phyloP scores from a whole-genome alignment of 2,329 filamentous ascomycete genomes.

The Metarhizium humberi region DNA sequence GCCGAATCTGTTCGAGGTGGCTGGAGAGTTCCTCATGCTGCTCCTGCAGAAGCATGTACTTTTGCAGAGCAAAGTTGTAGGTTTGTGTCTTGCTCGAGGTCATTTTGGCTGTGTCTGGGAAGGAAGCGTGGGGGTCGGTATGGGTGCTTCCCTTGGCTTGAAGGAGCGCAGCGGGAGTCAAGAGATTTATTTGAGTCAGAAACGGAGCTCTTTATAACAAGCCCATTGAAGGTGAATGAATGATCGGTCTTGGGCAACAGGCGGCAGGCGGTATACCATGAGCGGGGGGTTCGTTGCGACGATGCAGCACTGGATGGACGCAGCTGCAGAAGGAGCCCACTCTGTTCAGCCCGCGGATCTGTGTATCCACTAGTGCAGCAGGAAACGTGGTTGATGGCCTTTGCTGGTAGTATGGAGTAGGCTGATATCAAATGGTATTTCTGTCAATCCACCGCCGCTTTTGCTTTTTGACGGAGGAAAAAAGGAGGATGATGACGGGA shows the following conservation, averaged over 20 bases:
- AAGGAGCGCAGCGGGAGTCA: neutral
- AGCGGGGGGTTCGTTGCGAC: neutral
- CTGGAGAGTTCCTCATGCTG: constrained; percentile 44
- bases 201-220: neutral
- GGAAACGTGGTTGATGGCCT: neutral
- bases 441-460: neutral
- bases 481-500: neutral
- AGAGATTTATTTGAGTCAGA: neutral
- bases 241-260: constrained; percentile 4
- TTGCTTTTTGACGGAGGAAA: neutral
- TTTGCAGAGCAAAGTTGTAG: constrained; percentile 40
- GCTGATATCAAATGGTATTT: neutral
- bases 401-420: neutral
- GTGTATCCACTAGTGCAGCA: neutral
- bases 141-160: neutral
- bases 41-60: constrained; percentile 43
- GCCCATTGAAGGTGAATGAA: neutral
- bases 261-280: neutral
- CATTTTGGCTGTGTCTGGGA: constrained; percentile 17
- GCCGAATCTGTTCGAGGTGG: constrained; percentile 42
- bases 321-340: constrained; percentile 5
- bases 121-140: neutral
- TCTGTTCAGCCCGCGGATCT: neutral
- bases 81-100: constrained; percentile 16
- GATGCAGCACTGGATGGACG: constrained; percentile 1